phyloP scores from a whole-genome alignment of 129 eudicot species.

The Artemisia argyi region DNA sequence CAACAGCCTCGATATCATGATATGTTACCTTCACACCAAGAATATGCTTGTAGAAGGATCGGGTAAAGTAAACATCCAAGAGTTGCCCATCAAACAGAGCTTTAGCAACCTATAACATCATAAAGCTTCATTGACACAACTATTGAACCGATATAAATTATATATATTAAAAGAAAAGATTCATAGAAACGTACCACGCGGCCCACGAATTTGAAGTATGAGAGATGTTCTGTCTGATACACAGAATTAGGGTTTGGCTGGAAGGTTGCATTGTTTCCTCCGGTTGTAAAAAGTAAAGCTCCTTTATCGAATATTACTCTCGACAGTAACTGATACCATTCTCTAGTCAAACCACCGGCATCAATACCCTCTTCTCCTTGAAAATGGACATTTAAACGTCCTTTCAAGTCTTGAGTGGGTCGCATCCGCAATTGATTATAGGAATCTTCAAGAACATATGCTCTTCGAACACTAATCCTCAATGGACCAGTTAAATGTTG shows the following conservation, averaged over 20 bases:
- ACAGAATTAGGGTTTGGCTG: conserved; percentile 99
- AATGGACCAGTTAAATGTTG: conserved; percentile 88
- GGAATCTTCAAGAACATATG: conserved; percentile 95
- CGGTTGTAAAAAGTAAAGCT: conserved; percentile 94
- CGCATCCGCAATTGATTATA: conserved; percentile 93
- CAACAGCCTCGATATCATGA: conserved; percentile 99
- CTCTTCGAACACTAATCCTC: conserved; percentile 93
- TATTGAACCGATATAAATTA: not conserved
- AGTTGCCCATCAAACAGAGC: conserved; percentile 95
- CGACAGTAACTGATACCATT: conserved; percentile 92
- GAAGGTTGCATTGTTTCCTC: conserved; percentile 94
- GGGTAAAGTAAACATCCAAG: conserved; percentile 91
- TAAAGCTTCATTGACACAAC: conserved; percentile 2
- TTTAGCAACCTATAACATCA: conserved; percentile 75
- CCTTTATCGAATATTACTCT: conserved; percentile 98
- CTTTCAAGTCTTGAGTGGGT: conserved; percentile 81
- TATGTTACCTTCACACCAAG: conserved; percentile 98
- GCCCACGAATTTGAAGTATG: conserved; percentile 97
- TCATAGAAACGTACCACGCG: conserved; percentile 70
- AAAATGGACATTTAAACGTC: conserved; percentile 95
- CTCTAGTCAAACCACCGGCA: conserved; percentile 99
- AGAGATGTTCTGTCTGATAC: conserved; percentile 95
- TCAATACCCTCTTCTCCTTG: conserved; percentile 99
- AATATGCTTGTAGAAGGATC: conserved; percentile 97
- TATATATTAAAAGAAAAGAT: not conserved